These are phyloP conservation scores for Aspergillus versicolor DNA, from an alignment of 2,329 filamentous ascomycete genomes.

Conservation along the genomic window DNA sequence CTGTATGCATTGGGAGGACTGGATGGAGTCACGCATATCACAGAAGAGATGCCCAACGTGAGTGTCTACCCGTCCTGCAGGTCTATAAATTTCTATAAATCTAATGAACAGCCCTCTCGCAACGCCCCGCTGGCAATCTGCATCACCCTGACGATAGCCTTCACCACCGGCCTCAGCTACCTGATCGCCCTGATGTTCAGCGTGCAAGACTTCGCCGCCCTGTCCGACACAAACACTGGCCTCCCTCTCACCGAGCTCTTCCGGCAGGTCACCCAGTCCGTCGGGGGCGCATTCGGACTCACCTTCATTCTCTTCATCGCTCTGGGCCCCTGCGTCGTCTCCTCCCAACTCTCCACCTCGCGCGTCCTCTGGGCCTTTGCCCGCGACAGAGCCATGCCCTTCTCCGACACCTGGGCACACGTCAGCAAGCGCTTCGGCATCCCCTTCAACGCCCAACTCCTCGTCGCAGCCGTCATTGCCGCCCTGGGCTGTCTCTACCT, in stretches of 20 bases:
- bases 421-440: conserved; percentile 5
- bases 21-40: conserved; percentile 10
- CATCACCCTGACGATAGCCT: conserved; percentile 4
- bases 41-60: conserved; percentile 11
- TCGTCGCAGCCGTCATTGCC: neutral
- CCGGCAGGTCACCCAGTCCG: conserved; percentile 5
- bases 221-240: conserved; percentile 2
- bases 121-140: conserved; percentile 8
- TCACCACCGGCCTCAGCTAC: conserved; percentile 4
- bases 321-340: conserved; percentile 3
- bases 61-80: neutral
- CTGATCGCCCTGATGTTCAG: conserved; percentile 11
- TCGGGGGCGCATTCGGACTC: conserved; percentile 6
- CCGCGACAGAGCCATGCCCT: conserved; percentile 9
- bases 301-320: conserved; percentile 10
- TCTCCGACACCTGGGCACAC: conserved; percentile 1
- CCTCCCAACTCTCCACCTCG: conserved; percentile 8
- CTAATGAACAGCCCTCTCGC: conserved; percentile 4
- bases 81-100: neutral
- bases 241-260: conserved; percentile 7
- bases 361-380: conserved; percentile 13
- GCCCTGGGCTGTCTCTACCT: conserved; percentile 10
- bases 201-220: conserved; percentile 5
- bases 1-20: conserved; percentile 3
- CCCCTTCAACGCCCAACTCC: conserved; percentile 8